Evolutionary conservation across 2,329 filamentous ascomycete species (phyloP).

Genomic region (Alternaria brassicae): DNA sequence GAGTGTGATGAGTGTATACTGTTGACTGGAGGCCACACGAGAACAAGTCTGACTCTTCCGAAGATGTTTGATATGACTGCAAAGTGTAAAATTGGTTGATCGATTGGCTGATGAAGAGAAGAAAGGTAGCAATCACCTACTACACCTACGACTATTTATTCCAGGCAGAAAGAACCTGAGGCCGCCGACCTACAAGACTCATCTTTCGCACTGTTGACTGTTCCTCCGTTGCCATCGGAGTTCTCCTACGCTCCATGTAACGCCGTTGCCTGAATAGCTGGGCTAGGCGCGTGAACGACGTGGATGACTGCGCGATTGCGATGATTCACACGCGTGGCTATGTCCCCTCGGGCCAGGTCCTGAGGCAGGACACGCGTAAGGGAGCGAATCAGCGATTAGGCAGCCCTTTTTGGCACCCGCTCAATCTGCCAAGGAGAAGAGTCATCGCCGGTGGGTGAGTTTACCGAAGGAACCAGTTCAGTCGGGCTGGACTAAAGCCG

Average conservation of each 20-base stretch:
- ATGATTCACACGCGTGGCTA: slow-evolving; percentile 45
- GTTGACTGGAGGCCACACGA: slow-evolving; percentile 30
- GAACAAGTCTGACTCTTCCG: slow-evolving; percentile 13
- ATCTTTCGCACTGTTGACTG: slow-evolving; percentile 24
- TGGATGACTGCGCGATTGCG: slow-evolving; percentile 35
- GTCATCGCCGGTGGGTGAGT: slow-evolving; percentile 30
- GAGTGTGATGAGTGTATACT: neutral
- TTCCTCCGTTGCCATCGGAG: slow-evolving; percentile 27
- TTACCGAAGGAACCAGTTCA: slow-evolving; percentile 26
- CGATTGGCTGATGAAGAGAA: slow-evolving; percentile 14
- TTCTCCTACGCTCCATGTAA: slow-evolving; percentile 29
- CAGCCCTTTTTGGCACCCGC: slow-evolving; percentile 19
- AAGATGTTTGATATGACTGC: slow-evolving; percentile 24
- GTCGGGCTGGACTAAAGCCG: slow-evolving; percentile 21
- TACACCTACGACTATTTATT: slow-evolving; percentile 34
- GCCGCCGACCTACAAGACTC: slow-evolving; percentile 29
- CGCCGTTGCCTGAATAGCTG: slow-evolving; percentile 39
- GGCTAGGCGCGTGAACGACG: slow-evolving; percentile 16
- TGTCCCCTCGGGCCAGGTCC: slow-evolving; percentile 26
- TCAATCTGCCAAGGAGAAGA: slow-evolving; percentile 22
- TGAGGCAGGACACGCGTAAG: slow-evolving; percentile 31
- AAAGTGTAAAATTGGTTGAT: slow-evolving; percentile 6
- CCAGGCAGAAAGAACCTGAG: slow-evolving; percentile 45
- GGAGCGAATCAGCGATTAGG: slow-evolving; percentile 30
- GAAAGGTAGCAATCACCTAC: slow-evolving; percentile 18